Conservation (phyloP, 2,329 filamentous ascomycete species). For the Colletotrichum sp. region DNA sequence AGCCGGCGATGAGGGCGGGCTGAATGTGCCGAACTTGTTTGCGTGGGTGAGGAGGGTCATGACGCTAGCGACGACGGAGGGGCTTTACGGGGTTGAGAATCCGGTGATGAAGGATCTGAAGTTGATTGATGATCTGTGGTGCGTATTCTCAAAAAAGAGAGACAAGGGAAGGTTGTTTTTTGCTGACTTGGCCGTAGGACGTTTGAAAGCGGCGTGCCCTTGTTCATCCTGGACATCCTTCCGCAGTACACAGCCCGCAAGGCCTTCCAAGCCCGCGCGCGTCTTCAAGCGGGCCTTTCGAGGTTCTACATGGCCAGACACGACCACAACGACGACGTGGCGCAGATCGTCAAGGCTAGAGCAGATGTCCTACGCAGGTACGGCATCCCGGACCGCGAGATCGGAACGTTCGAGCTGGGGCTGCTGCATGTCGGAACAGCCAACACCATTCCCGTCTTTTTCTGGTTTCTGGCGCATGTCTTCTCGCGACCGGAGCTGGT, state of each 20-base stretch:
- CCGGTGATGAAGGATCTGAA: constrained; percentile 37
- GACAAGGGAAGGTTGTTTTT: background rate
- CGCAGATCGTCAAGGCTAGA: constrained; percentile 31
- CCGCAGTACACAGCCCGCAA: constrained; percentile 32
- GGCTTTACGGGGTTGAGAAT: constrained; percentile 48
- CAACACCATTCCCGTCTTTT: constrained; percentile 40
- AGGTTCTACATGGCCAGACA: constrained; percentile 33
- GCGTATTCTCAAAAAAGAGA: background rate
- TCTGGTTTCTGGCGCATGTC: constrained; percentile 38
- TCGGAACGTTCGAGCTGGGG: constrained; percentile 33
- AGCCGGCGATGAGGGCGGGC: constrained; percentile 4
- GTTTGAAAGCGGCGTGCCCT: constrained; percentile 28
- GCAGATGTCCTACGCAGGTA: constrained; percentile 27
- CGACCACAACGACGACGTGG: constrained; percentile 29
- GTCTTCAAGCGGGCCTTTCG: constrained; percentile 27
- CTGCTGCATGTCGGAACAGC: constrained; percentile 32
- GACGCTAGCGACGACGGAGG: constrained; percentile 39
- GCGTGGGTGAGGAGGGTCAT: constrained; percentile 40
- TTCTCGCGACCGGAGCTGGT: constrained; percentile 29
- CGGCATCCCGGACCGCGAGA: constrained; percentile 29
- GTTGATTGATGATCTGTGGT: constrained; percentile 39
- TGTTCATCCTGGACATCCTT: constrained; percentile 33
- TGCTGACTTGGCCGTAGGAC: constrained; percentile 24
- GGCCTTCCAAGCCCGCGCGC: constrained; percentile 28
- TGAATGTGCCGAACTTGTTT: constrained; percentile 40